A percentile compares a stretch with the other conserved stretches of the same genome.
These are phyloP conservation scores for Cercophora sp. DNA, from an alignment of 495 filamentous ascomycete genomes.

Conservation along the genomic window DNA sequence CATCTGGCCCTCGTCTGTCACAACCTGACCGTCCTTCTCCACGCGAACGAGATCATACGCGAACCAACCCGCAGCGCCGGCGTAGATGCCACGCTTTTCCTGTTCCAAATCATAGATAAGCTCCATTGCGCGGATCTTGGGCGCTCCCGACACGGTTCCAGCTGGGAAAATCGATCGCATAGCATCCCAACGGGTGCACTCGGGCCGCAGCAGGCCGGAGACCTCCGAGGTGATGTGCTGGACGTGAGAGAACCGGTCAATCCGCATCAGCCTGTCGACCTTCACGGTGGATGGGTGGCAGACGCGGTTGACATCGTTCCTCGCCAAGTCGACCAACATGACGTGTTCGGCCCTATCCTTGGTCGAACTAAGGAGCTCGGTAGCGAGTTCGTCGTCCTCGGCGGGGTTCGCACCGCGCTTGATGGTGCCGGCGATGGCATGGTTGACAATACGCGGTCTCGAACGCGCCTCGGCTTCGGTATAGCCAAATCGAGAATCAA, in stretches of 20 bases:
- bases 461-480: slow-evolving; percentile 19
- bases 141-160: slow-evolving; percentile 88
- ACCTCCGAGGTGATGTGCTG: slow-evolving; percentile 97
- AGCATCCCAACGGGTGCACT: slow-evolving; percentile 88
- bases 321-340: slow-evolving; percentile 96
- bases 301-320: slow-evolving; percentile 94
- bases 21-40: slow-evolving; percentile 22
- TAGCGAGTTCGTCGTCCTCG: slow-evolving; percentile 76
- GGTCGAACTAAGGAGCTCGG: slow-evolving; percentile 70
- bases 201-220: slow-evolving; percentile 74
- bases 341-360: slow-evolving; percentile 98
- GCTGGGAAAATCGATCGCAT: slow-evolving; percentile 96
- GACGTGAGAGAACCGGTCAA: slow-evolving; percentile 93
- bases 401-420: slow-evolving; percentile 74
- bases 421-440: slow-evolving; percentile 95
- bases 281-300: slow-evolving; percentile 85
- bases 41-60: slow-evolving; percentile 58
- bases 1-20: slow-evolving; percentile 71
- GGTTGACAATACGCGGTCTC: slow-evolving; percentile 83
- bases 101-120: slow-evolving; percentile 89
- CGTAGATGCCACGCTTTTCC: slow-evolving; percentile 93
- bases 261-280: slow-evolving; percentile 91
- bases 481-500: slow-evolving; percentile 26
- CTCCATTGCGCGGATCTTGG: slow-evolving; percentile 95
- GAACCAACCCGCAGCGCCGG: slow-evolving; percentile 94